phyloP scores from a whole-genome alignment of 148 eudicot genomes.

The Nepenthes gracilis region DNA sequence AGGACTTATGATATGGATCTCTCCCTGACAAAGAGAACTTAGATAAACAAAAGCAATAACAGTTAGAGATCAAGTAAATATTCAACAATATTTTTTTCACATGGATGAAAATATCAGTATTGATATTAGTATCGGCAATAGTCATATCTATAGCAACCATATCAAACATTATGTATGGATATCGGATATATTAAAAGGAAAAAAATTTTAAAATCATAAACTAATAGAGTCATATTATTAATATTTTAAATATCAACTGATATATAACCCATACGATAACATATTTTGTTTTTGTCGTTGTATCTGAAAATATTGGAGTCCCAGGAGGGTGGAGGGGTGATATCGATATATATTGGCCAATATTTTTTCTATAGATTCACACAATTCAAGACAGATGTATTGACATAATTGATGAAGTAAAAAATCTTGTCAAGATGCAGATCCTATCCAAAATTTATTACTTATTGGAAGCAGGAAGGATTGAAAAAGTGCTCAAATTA shows the following conservation, averaged over 20 bases:
- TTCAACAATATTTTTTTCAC: too few relatives aligned
- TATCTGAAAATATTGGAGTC: neutral
- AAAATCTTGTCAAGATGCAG: neutral
- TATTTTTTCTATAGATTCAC: neutral
- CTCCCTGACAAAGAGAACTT: constrained; percentile 95
- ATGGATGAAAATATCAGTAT: too few relatives aligned
- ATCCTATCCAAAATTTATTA: neutral
- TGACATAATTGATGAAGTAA: neutral
- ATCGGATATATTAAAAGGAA: too few relatives aligned
- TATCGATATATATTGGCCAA: too few relatives aligned
- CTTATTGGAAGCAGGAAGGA: neutral
- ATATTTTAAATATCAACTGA: too few relatives aligned
- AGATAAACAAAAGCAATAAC: constrained; percentile 44
- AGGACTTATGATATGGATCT: constrained; percentile 83
- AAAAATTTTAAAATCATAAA: too few relatives aligned
- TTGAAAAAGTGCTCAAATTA: constrained; percentile 8
- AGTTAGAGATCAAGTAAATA: neutral
- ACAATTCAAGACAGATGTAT: neutral
- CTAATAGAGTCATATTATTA: too few relatives aligned
- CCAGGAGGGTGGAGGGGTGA: too few relatives aligned
- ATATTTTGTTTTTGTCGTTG: neutral
- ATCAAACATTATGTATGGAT: too few relatives aligned
- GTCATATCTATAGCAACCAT: too few relatives aligned
- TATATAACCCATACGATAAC: constrained; percentile 16
- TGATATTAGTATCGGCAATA: too few relatives aligned